Evolutionary conservation across 805 yeast genomes (phyloP).

Genomic region (Komagataella mondaviorum): DNA sequence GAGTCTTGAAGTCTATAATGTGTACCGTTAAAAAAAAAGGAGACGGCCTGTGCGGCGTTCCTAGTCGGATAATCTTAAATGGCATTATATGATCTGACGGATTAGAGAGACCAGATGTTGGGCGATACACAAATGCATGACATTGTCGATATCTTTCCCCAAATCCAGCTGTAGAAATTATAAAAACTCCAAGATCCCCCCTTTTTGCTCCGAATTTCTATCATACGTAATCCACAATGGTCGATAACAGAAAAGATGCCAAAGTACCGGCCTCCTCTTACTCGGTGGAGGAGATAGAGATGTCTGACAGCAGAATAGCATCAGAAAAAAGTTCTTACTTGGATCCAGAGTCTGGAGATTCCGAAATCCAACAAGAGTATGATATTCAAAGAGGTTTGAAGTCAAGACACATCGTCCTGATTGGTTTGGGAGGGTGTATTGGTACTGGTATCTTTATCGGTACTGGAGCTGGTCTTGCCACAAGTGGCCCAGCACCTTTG

Average conservation of each 20-base stretch:
- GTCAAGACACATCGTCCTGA: constrained; percentile 42
- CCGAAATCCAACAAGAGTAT: constrained; percentile 1
- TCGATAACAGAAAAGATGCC: neutral
- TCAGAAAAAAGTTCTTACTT: neutral
- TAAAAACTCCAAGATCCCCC: neutral
- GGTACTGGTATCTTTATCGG: constrained; percentile 51
- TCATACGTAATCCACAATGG: neutral
- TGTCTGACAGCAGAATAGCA: neutral
- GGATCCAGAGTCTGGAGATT: neutral
- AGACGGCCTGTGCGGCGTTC: neutral
- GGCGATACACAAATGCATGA: neutral
- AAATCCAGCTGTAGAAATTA: neutral
- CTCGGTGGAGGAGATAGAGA: neutral
- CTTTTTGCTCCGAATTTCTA: neutral
- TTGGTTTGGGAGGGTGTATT: constrained; percentile 60
- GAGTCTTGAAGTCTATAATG: neutral
- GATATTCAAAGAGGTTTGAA: constrained; percentile 26
- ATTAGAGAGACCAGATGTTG: neutral
- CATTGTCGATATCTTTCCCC: neutral
- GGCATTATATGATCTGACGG: neutral
- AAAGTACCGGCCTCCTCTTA: neutral
- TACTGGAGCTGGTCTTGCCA: constrained; percentile 26
- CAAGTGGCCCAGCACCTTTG: constrained; percentile 20
- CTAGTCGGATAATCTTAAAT: neutral
- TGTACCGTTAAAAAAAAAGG: neutral